Evolutionary conservation across 352 stramenopile species (phyloP), one percentile per base, ranked within the genome.

Genomic region (Pythium folliculosum): DNA sequence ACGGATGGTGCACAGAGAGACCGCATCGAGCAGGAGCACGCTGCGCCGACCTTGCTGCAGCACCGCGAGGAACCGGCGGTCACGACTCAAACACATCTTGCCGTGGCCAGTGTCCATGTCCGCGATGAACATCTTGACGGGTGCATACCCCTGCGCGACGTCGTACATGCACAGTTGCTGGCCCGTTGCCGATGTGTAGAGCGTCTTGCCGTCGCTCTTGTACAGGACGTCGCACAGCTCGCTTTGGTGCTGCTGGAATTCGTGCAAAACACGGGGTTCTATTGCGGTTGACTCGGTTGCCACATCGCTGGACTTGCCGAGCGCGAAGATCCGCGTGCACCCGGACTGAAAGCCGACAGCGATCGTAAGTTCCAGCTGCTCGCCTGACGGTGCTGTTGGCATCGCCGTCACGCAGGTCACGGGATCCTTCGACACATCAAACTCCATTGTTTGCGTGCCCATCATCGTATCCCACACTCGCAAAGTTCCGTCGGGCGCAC

Each of bases 191-290:
- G 75, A 81, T 2, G 83, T 91, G 48, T 80, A 91, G 4, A 91
- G 56, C 22, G 71, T 74, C 22, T 76, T 71, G 3, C 60, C 75
- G 21, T 86, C 75, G 3, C 35, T 59, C 38, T 83, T 73, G 35
- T 89, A 94, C 27, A 77, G 60, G 22, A 94, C 62, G 21, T 85
- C 75, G 5, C 59, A 60, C 17, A 97, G 86, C 16, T 75, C 54
- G 37, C 81, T 95, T 47, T 84, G 73, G 62, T 98, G 92, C 71
- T 97, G 91, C 59, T 90, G 78, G 63, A 93, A 90, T 64, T 95
- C 88, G n/a, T 80, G 70, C 8, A 95, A 13, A 12, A 94, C 77
- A 12, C 66, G 71, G 35, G 63, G 63, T 22, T 70, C 14, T 6
- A 37, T 10, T 1, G n/a, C 3, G 17, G 14, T 35, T 30, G 6